Base-by-base conservation (phyloP, 2,329 filamentous ascomycete genomes). In the Ustulina deusta region DNA sequence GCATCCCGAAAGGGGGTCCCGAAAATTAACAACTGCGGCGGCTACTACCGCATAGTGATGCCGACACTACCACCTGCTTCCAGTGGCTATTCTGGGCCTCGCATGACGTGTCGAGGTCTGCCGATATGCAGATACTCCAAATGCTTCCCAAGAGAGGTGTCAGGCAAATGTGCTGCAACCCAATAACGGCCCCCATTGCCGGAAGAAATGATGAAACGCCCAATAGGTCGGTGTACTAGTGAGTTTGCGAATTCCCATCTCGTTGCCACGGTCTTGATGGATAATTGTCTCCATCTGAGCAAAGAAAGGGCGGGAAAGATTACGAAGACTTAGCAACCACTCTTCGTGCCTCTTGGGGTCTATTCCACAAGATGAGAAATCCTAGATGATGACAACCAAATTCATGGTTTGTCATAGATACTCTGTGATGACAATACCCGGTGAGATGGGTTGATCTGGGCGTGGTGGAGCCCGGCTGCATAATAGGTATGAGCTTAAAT, bases 381-480 rank as follows among this genome's bases (percentile, higher is more conserved):
- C 6, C 20, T 42, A 36, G 40, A 55, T 56, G 22, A 40, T 29
- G 20, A 56, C 38, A 7, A 40, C 22, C 6, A 40, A 49, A 44
- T 4, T 6, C 17, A 42, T 65, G 62, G 57, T 65, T 65, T 68
- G 66, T 68, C 66, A 65, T 20, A 61, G 6, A 65, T 7, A 59
- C 22, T 13, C 29, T 5, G 38, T 65, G 66, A 61, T 61, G 64
- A 68, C 52, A 40, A 44, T 38, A 60, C 20, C 56, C 22, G 15
- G 46, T 57, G 17, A 52, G 61, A 32, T 54, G 15, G 25, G 25
- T 10, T 27, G 38, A 36, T 49, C 34, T 48, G n/a, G n/a, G n/a
- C n/a, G 3, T 40, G 20, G 65, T 55, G 65, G 65, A 42, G 49
- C 15, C 29, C 54, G 22, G 17, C 11, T 34, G 22, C 13, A 9